A percentile compares a stretch with the other conserved stretches of the same genome.
These are phyloP conservation scores for Phytopythium litorale DNA, from an alignment of 352 stramenopile genomes.

Conservation along the genomic window DNA sequence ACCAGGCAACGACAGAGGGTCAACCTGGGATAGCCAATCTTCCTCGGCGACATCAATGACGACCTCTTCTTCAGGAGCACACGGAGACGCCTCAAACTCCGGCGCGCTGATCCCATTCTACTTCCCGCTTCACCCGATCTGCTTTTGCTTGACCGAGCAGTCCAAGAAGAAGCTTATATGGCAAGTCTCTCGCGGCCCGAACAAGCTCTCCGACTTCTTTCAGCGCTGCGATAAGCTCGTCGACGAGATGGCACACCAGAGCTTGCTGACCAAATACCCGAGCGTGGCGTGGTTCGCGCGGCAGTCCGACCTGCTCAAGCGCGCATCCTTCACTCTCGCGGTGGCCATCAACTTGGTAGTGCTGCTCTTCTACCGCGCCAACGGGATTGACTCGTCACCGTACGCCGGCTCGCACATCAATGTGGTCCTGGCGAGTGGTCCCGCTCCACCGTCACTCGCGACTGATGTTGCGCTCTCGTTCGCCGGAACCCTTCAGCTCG, in stretches of 20 bases:
- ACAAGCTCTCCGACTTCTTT: conserved; percentile 73
- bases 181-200: conserved; percentile 47
- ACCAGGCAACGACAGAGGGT: background rate
- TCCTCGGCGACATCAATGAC: background rate
- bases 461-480: conserved; percentile 38
- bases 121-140: conserved; percentile 73
- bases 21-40: background rate
- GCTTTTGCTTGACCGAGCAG: conserved; percentile 65
- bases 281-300: conserved; percentile 30
- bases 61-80: background rate
- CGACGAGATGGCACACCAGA: conserved; percentile 74
- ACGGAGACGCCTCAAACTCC: background rate
- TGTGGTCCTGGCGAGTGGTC: conserved; percentile 20
- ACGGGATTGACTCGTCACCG: conserved; percentile 44
- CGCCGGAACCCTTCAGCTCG: conserved; percentile 46
- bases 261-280: conserved; percentile 29
- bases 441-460: conserved; percentile 17
- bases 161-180: conserved; percentile 71
- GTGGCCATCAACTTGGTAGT: conserved; percentile 58
- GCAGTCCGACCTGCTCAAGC: conserved; percentile 45
- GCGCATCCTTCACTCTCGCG: conserved; percentile 43
- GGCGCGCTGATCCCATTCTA: conserved; percentile 53
- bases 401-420: conserved; percentile 40
- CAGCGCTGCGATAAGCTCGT: conserved; percentile 58
- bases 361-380: conserved; percentile 53